phyloP scores from a whole-genome alignment of 140 eudicot species.

The Oenanthe javanica region DNA sequence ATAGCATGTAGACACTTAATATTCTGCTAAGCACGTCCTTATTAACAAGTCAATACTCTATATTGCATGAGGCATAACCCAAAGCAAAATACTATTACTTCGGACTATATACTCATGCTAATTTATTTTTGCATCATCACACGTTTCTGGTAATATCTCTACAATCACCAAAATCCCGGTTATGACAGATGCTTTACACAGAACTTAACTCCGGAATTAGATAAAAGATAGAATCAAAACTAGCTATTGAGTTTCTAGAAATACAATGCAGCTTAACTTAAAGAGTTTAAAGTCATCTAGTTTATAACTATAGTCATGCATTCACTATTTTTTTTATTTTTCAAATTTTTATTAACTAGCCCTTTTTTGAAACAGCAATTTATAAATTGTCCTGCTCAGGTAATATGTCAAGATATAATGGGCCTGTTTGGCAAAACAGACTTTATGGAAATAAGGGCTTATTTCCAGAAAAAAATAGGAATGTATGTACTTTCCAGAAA shows the following conservation, averaged over 20 bases:
- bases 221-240: neutral
- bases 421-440: no score
- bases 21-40: neutral
- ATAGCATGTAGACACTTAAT: neutral
- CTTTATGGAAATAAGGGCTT: no score
- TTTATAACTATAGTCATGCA: neutral
- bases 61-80: constrained; percentile 65
- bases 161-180: constrained; percentile 38
- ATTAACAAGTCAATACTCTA: neutral
- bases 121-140: constrained; percentile 46
- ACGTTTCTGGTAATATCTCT: constrained; percentile 30
- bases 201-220: neutral
- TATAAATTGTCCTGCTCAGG: no score
- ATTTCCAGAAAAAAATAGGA: no score
- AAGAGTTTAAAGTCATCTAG: neutral
- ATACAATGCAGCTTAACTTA: neutral
- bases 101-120: constrained; percentile 55
- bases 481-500: no score
- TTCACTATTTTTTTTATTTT: neutral
- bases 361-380: neutral
- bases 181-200: constrained; percentile 31
- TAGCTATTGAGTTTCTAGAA: neutral
- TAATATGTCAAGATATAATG: no score
- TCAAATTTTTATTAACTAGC: neutral
- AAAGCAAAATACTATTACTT: constrained; percentile 35